Base-by-base conservation (phyloP, 78 protist species). In the Dictyostelium firmibasis region DNA sequence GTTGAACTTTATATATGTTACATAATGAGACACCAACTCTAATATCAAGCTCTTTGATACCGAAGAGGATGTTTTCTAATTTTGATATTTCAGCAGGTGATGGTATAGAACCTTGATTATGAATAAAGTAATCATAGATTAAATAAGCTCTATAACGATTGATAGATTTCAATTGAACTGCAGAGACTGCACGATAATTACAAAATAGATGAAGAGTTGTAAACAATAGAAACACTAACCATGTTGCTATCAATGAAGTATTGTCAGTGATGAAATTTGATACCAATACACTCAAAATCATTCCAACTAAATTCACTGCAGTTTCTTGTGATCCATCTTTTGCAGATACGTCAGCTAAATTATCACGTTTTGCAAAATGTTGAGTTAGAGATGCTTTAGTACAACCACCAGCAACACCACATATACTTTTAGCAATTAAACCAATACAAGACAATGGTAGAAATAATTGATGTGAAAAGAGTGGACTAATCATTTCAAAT, bases 271-370 rank as follows among this genome's bases (percentile, higher is more conserved):
- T 83, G 20, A 57, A 33, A 31, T 70, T 47, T 4, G 91, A n/a
- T 0, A 92, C 70, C 3, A 75, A 8, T 0, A 84, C 70, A 33
- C 85, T 83, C 8, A 92, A 23, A 0, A 92, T 9, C 89, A 92
- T 83, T 9, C 96, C 96, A 27, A 92, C 36, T 41, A 92, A 47
- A 11, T 77, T 88, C 4, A 70, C 50, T 1, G 81, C 82, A 13
- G 89, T 91, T 62, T 95, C 97, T 85, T 95, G 97, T 27, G 95
- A 86, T 16, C 96, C 97, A 78, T 95, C 97, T 77, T 95, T 95
- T 11, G 97, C 97, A 4, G 88, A 75, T 7, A 95, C 97, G 29
- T 95, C 97, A 0, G 93, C 97, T 14, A 95, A 23, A 62, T 95
- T 95, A 43, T 93, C 97, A 29, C n/a, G 23, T 29, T 81, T 50